Evolutionary conservation across 2,329 filamentous ascomycete genomes (phyloP).

Genomic region (Botryosphaeria agaves): DNA sequence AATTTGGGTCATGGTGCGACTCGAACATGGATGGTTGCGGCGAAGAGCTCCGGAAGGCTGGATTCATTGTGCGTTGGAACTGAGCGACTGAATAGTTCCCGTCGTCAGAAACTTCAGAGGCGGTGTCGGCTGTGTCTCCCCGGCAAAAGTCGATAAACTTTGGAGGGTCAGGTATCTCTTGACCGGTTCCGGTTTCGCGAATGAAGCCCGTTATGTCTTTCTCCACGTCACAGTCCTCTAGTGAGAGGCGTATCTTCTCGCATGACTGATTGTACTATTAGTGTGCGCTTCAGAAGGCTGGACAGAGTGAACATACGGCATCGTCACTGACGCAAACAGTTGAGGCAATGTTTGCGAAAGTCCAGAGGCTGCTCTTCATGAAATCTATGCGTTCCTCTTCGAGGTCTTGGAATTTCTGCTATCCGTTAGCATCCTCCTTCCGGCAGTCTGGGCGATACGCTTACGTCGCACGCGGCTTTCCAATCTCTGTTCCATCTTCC

Average conservation of each 20-base stretch:
- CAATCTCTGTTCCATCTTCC: constrained; percentile 94
- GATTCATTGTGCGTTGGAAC: constrained; percentile 88
- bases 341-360: constrained; percentile 90
- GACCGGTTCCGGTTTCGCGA: constrained; percentile 72
- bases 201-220: constrained; percentile 89
- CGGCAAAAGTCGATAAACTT: constrained; percentile 99
- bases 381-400: constrained; percentile 96
- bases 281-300: not conserved
- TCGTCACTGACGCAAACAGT: constrained; percentile 98
- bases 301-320: constrained; percentile 29
- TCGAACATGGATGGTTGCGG: constrained; percentile 87
- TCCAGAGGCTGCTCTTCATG: constrained; percentile 95
- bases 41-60: constrained; percentile 86
- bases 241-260: constrained; percentile 82
- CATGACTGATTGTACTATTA: constrained; percentile 42
- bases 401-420: constrained; percentile 88
- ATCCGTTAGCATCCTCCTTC: not conserved
- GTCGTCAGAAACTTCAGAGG: constrained; percentile 72
- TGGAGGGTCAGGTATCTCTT: constrained; percentile 92
- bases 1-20: constrained; percentile 77
- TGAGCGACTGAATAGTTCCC: constrained; percentile 88
- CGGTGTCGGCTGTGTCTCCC: constrained; percentile 62
- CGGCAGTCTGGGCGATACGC: constrained; percentile 7
- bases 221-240: constrained; percentile 93
- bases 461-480: constrained; percentile 76